Evolutionary conservation across 139 green algal genomes (phyloP), one percentile per base, ranked within the genome.

Genomic region (Chlamydomonas sp.): DNA sequence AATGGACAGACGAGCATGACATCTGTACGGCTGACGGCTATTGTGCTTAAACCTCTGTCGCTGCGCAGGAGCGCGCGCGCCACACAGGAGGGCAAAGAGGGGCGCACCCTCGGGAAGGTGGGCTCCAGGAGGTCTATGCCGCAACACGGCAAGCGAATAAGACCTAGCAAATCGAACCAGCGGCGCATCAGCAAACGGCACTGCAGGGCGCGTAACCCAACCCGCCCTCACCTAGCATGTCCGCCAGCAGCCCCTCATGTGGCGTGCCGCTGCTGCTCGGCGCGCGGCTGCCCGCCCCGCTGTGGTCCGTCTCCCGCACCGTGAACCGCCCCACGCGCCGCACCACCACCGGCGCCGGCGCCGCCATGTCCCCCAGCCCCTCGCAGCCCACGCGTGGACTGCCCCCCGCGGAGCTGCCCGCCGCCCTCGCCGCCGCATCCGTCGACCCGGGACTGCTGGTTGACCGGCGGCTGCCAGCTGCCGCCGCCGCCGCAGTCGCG

Each of bases 311-410:
- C 84, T 88, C 75, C 3, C 84, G 84, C 59, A 88, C 84, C 17
- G 75, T 83, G 64, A 88, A 88, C 18, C 84, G 74, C 10, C 84
- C 84, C 18, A 88, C 63, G 14, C 17, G 16, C 5, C 83, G 83
- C 4, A 80, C 72, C 18, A 75, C 62, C 62, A 80, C 62, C 6
- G 64, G 20, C 49, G 62, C 31, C 31, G 31, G 31, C 31, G 31
- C 31, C 31, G 31, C 31, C 31, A 49, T 49, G 31, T 49, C 31
- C 31, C 31, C 31, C 31, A 49, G 62, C 61, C 1, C 9, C 9
- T 12, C 61, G 71, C 1, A 73, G 83, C 49, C 83, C 80, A 5
- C 61, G 9, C 62, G 76, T 58, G 7, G 58, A 49, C 74, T 8
- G 6, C 15, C 74, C 6, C 5, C 74, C 49, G 4, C 17, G 76